Conservation (phyloP, 78 protist species). For the Protostelium mycophagum region DNA sequence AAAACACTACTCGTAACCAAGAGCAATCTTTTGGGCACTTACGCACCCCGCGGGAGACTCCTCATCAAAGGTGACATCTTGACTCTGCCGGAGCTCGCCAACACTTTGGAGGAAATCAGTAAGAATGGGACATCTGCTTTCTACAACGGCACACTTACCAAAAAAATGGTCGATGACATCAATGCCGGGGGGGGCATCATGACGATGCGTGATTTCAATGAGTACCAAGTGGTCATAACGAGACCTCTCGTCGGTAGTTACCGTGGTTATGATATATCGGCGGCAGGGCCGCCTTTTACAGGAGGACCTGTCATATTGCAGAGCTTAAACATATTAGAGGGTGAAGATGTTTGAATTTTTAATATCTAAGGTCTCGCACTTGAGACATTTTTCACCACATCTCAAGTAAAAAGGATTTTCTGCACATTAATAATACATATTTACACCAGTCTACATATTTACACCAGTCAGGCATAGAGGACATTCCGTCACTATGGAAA, state of each 20-base stretch:
- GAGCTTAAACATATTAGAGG: background rate
- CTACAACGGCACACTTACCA: slow-evolving; percentile 1
- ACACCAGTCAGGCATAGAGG: no score
- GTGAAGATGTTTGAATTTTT: background rate
- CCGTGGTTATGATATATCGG: background rate
- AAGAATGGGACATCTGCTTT: background rate
- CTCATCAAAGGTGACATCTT: slow-evolving; percentile 9
- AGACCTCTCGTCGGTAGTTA: background rate
- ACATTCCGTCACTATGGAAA: background rate
- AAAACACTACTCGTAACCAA: no score
- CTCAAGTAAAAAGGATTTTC: no score
- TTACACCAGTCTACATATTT: no score
- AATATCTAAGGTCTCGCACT: background rate
- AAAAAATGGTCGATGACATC: slow-evolving; percentile 2
- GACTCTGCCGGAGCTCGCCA: background rate
- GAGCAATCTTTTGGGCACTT: background rate
- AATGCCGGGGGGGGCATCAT: slow-evolving; percentile 7
- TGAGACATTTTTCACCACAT: background rate
- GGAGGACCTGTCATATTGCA: background rate
- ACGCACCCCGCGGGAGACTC: slow-evolving; percentile 7
- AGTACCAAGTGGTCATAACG: background rate
- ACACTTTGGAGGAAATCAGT: slow-evolving; percentile 5
- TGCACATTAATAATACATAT: no score
- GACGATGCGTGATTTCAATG: background rate
- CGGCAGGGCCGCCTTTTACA: background rate